Evolutionary conservation across 371 early-diverging fungal species (phyloP), one percentile per base, ranked within the genome.

Genomic region (Saksenaea vasiformis): DNA sequence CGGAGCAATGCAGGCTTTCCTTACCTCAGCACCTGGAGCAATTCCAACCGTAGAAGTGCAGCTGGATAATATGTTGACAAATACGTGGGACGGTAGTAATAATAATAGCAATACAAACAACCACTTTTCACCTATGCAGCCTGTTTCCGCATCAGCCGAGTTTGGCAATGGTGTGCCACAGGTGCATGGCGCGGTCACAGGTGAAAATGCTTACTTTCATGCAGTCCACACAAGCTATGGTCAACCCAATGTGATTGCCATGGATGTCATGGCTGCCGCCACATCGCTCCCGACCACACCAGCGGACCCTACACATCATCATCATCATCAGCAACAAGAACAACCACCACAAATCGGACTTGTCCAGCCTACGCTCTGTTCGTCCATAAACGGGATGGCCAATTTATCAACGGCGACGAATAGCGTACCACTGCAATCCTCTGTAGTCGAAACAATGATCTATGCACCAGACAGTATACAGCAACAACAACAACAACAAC

Each of bases 1-100:
- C 22, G 51, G 51, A 22, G 51, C 10, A 9, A 47, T 47, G 51
- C 51, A 47, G 22, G 51, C 51, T 22, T 47, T 47, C 24, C 22
- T 47, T 1, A 53, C 53, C 24, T 61, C 61, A 37, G 53, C 47
- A 11, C 61, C 61, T 61, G 51, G 53, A 37, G 53, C 28, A 19
- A 35, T 61, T 34, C 61, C 61, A 9, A 61, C 44, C 8, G 54
- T 61, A 5, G 61, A 61, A 61, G 26, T 61, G 19, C 61, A 47
- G 14, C 38, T 53, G 24, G 54, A 61, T 13, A 53, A n/a, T 15
- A 61, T 61, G 34, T 53, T 61, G 22, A 35, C 61, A 10, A 47
- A 47, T 47, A 22, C 51, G 1, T 47, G 51, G 51, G 2, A 17
- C 22, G 22, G 51, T 11, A 47, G 22, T 22, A 17, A 47, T 47